phyloP scores from a whole-genome alignment of 768 basidiomycete species.

The Dendrothele bispora region DNA sequence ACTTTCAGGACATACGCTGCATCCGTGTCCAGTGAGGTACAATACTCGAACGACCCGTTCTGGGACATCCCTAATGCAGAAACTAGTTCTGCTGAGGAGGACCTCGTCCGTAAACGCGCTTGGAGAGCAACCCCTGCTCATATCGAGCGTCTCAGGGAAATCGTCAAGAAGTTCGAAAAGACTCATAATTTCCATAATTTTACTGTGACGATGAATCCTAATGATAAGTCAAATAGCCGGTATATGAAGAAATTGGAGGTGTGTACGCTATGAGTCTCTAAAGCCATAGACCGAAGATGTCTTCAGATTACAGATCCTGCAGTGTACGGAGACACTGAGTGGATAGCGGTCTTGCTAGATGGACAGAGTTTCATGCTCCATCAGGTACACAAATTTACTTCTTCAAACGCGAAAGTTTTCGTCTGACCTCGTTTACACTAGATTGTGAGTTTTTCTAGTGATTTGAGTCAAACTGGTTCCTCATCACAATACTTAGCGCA shows the following conservation, averaged over 20 bases:
- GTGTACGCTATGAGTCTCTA: constrained; percentile 4
- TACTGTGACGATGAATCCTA: constrained; percentile 84
- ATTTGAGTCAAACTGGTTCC: constrained; percentile 10
- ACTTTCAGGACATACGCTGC: constrained; percentile 35
- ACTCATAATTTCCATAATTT: constrained; percentile 99
- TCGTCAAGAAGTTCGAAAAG: constrained; percentile 71
- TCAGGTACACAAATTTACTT: constrained; percentile 54
- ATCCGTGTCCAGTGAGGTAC: constrained; percentile 22
- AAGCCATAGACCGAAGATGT: neutral
- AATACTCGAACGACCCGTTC: constrained; percentile 48
- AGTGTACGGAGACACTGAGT: constrained; percentile 89
- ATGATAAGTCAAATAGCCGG: constrained; percentile 80
- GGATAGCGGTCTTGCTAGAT: constrained; percentile 91
- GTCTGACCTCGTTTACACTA: constrained; percentile 18
- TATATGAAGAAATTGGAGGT: constrained; percentile 89
- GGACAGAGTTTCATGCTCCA: constrained; percentile 99
- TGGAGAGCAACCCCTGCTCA: constrained; percentile 65
- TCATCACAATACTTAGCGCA: constrained; percentile 58
- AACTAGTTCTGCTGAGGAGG: constrained; percentile 49
- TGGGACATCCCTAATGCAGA: constrained; percentile 48
- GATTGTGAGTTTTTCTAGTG: constrained; percentile 44
- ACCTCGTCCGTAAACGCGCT: constrained; percentile 61
- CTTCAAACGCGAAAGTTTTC: neutral
- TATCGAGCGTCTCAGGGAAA: constrained; percentile 53
- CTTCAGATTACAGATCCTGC: constrained; percentile 78